Evolutionary conservation across 2,329 filamentous ascomycete genomes (phyloP), one percentile per base, ranked within the genome.

Genomic region (Sarocladiaceae sp.): DNA sequence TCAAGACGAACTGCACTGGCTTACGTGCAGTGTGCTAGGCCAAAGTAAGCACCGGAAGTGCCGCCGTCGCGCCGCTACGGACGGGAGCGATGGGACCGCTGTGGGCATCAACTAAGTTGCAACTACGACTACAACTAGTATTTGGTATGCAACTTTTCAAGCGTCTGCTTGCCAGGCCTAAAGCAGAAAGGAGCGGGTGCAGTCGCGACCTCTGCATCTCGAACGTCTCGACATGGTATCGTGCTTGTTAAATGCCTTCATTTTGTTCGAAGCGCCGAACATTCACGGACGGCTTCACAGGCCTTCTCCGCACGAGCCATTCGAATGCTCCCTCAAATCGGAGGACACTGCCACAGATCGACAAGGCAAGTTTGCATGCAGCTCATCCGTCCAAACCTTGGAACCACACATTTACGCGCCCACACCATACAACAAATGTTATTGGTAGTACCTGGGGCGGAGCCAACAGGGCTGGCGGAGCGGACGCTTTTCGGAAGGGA

Each of bases 1-100:
- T n/a, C n/a, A n/a, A n/a, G n/a, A n/a, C n/a, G n/a, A n/a, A n/a
- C n/a, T n/a, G n/a, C 23, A 25, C 40, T 3, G 28, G 20, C 12
- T 26, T n/a, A 20, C 17, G 26, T n/a, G n/a, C 4, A 22, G 26
- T 17, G 20, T 48, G 28, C 25, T 48, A 33, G 20, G 26, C 44
- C 44, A 8, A 48, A 48, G 44, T 48, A 7, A 48, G 44, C 26
- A 20, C 26, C 44, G 44, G 44, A 48, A 48, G 44, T 20, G 44
- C 44, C 44, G 44, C 44, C 44, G 44, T 48, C 44, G 18, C 44
- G 40, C 44, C 44, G 44, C 44, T 28, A 33, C 20, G 26, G 28
- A 48, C 28, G 26, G 44, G 44, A 48, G 44, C 28, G 44, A 48
- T 48, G 44, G 44, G 44, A 33, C 25, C 44, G 7, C 3, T 11